phyloP scores from a whole-genome alignment of 352 stramenopile species.

The Phytopythium montanum region DNA sequence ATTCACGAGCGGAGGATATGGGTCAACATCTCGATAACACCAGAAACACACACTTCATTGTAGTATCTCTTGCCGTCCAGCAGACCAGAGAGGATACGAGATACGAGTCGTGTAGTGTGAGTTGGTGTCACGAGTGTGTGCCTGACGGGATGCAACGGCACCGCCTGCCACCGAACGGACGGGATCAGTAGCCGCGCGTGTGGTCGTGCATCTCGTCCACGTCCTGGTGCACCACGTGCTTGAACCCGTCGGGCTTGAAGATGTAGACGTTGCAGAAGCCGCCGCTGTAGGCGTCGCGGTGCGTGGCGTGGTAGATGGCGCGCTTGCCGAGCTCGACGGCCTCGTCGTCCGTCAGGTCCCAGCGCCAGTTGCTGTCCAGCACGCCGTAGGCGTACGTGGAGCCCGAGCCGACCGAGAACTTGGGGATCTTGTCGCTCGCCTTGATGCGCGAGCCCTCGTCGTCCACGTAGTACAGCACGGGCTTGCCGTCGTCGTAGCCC shows the following conservation, averaged over 20 bases:
- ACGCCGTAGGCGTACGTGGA: constrained; percentile 99
- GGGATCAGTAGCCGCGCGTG: constrained; percentile 37
- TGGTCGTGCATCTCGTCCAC: constrained; percentile 98
- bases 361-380: constrained; percentile 96
- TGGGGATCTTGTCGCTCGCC: constrained; percentile 91
- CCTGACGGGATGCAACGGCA: too few species aligned
- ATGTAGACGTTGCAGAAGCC: constrained; percentile 96
- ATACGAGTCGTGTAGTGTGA: too few species aligned
- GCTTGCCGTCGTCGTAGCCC: constrained; percentile 97
- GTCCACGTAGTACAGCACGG: constrained; percentile 99
- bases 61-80: too few species aligned
- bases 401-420: constrained; percentile 98
- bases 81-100: too few species aligned
- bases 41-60: constrained; percentile 4
- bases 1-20: constrained; percentile 7
- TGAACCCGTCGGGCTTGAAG: constrained; percentile 97
- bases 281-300: constrained; percentile 98
- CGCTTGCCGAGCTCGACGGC: constrained; percentile 98
- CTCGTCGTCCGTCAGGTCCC: constrained; percentile 97
- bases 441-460: constrained; percentile 98
- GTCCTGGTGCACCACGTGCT: constrained; percentile 96
- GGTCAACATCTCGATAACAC: constrained; percentile 4
- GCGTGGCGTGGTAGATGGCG: constrained; percentile 99
- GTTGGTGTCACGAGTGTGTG: background rate
- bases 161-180: too few species aligned